Conservation (phyloP, 345 rosid species). For the Eucalyptus sp. region DNA sequence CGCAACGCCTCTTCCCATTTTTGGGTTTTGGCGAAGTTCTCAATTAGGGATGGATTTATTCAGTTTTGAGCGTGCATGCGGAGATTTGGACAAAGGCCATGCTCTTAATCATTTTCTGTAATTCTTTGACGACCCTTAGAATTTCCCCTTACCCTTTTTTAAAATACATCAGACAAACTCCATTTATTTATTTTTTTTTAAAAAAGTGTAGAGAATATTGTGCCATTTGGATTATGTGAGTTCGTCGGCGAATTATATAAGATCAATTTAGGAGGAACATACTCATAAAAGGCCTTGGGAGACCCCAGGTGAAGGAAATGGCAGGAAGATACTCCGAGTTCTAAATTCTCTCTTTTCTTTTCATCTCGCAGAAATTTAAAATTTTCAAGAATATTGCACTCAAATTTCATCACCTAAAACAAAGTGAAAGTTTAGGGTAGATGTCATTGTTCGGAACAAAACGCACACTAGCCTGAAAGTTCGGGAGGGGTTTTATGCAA, state of each 20-base stretch:
- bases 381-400: background rate
- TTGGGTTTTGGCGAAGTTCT: background rate
- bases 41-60: background rate
- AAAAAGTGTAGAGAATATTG: background rate
- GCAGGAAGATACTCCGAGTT: background rate
- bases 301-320: background rate
- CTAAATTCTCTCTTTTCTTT: background rate
- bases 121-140: background rate
- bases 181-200: background rate
- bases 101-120: background rate
- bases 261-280: background rate
- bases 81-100: background rate
- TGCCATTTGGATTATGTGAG: background rate
- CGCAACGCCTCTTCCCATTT: background rate
- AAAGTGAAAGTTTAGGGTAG: background rate
- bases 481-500: background rate
- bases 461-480: background rate
- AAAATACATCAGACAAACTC: background rate
- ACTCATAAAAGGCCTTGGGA: background rate
- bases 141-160: background rate
- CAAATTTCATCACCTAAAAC: background rate
- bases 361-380: background rate
- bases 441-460: no score
- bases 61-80: background rate
- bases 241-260: background rate